Base-by-base conservation (phyloP, 495 filamentous ascomycete species). In the Penicillium cinerascens region DNA sequence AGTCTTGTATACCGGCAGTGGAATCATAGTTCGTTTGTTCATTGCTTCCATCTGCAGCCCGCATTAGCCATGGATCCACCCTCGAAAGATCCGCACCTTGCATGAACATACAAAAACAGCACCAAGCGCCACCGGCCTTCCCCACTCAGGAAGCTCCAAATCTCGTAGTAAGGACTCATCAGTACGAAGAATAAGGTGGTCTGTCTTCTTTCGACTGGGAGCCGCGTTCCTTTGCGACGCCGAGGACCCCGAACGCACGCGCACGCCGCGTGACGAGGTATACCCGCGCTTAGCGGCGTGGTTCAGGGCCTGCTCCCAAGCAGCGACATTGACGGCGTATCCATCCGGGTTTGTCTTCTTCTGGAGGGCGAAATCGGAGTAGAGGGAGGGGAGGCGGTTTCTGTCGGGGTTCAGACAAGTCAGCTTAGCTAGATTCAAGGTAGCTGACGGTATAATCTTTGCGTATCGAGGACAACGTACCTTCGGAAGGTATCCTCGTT, bases 281-380 rank as follows among this genome's bases (percentile, higher is more conserved):
- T 83, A 70, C 6, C 91, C 95, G 10, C 82, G 80, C 47, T 77
- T 75, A 1, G 85, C 77, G 20, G 92, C 88, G 39, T 75, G 71
- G 17, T 81, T 75, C 21, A 98, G 78, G 1, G 81, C 92, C 23
- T 79, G 77, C 61, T 85, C 82, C 93, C 93, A 98, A 38, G 92
- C 89, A 13, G 80, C 72, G 37, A 92, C 69, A 66, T 98, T 97
- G 44, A 92, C 88, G 25, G 78, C 70, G 73, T 91, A 98, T 55
- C 91, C 92, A 60, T 95, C 91, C 1, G 92, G 91, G 64, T 98
- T 98, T 27, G 87, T 86, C 47, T 82, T 83, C 52, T 80, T 81
- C 55, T 92, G 91, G 33, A 78, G 65, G 4, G 82, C 74, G 69
- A 98, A 97, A 68, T 97, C 95, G 50, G 92, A 96, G 73, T 96